Percentiles rank a stretch among this genome's conserved stretches.
Evolutionary conservation across 2,329 filamentous ascomycete genomes (phyloP).

Genomic region (Sporothrix globosa): DNA sequence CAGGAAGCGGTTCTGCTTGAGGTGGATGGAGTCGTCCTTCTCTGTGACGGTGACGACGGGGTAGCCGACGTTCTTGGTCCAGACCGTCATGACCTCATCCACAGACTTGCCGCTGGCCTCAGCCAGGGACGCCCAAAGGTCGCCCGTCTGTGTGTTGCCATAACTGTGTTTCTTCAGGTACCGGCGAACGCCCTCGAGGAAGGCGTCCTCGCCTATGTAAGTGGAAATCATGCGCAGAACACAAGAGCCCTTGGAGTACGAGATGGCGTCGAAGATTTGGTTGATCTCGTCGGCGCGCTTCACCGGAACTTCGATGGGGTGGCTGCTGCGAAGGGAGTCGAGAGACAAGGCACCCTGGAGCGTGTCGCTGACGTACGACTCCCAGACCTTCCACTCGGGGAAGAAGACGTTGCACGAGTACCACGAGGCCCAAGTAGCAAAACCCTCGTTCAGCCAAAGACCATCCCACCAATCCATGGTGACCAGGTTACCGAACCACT

Average conservation of each 20-base stretch:
- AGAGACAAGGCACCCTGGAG: constrained; percentile 84
- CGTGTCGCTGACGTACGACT: constrained; percentile 91
- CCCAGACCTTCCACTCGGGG: constrained; percentile 98
- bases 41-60: constrained; percentile 88
- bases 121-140: constrained; percentile 85
- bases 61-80: constrained; percentile 96
- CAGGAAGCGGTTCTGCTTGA: constrained; percentile 95
- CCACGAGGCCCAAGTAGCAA: constrained; percentile 84
- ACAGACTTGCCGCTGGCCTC: constrained; percentile 91
- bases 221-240: constrained; percentile 97
- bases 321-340: constrained; percentile 89
- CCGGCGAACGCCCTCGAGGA: constrained; percentile 85
- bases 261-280: constrained; percentile 97
- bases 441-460: constrained; percentile 87
- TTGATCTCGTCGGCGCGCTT: constrained; percentile 96
- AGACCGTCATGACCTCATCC: constrained; percentile 87
- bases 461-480: constrained; percentile 97
- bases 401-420: constrained; percentile 94
- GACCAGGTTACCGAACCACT: constrained; percentile 90
- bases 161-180: constrained; percentile 98
- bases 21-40: constrained; percentile 70
- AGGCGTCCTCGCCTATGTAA: constrained; percentile 87
- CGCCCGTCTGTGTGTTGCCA: constrained; percentile 87
- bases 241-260: constrained; percentile 94
- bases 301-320: constrained; percentile 94